Evolutionary conservation across 2,329 filamentous ascomycete genomes (phyloP).

Genomic region (Colletotrichum somersetense): DNA sequence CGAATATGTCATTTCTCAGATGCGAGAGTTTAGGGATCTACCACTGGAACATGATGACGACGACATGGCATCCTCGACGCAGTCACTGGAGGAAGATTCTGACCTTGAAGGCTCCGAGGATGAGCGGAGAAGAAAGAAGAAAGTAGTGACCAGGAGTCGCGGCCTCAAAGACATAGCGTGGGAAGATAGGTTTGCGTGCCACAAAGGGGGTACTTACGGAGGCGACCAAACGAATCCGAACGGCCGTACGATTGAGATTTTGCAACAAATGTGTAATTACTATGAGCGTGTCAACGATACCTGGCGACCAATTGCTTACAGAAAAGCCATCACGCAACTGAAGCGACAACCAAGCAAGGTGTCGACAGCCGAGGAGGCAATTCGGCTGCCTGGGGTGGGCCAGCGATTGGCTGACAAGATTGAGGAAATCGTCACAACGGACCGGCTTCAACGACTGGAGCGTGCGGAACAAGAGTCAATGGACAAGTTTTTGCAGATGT

Average conservation of each 20-base stretch:
- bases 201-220: conserved; percentile 63
- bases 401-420: conserved; percentile 83
- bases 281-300: conserved; percentile 81
- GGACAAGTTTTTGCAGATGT: conserved; percentile 75
- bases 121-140: conserved; percentile 46
- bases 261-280: conserved; percentile 83
- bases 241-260: conserved; percentile 77
- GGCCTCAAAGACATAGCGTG: conserved; percentile 50
- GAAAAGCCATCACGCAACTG: conserved; percentile 80
- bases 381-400: conserved; percentile 76
- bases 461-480: conserved; percentile 75
- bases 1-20: conserved; percentile 72
- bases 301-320: conserved; percentile 82
- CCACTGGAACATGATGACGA: conserved; percentile 66
- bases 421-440: conserved; percentile 85
- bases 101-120: conserved; percentile 46
- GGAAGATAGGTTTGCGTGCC: conserved; percentile 67
- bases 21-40: conserved; percentile 71
- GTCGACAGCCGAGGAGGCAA: conserved; percentile 76
- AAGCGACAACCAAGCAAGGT: conserved; percentile 75
- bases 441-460: conserved; percentile 78
- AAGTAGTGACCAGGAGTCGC: conserved; percentile 43
- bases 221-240: conserved; percentile 74
- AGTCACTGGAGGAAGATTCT: conserved; percentile 42
- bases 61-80: conserved; percentile 48